Evolutionary conservation across 371 early-diverging fungal species (phyloP).

Genomic region (Umbelopsis sp.): DNA sequence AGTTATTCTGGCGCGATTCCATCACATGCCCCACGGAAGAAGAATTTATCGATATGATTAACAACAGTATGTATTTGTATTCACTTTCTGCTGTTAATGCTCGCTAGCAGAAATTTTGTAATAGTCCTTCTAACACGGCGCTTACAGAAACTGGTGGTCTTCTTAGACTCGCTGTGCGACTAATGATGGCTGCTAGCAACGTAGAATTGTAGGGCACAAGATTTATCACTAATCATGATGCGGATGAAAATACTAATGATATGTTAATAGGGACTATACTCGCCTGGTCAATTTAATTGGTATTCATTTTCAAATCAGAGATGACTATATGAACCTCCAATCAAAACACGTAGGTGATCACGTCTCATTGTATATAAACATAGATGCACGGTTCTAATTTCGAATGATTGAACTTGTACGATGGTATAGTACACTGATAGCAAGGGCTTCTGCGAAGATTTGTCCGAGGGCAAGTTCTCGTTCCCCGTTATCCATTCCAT

Average conservation of each 20-base stretch:
- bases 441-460: slow-evolving; percentile 97
- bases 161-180: slow-evolving; percentile 87
- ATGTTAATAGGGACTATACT: slow-evolving; percentile 66
- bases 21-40: slow-evolving; percentile 79
- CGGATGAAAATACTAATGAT: background rate
- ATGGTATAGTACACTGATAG: slow-evolving; percentile 74
- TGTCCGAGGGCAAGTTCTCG: slow-evolving; percentile 98
- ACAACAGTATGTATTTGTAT: slow-evolving; percentile 82
- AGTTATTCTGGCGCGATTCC: slow-evolving; percentile 82
- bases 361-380: background rate
- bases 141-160: slow-evolving; percentile 90
- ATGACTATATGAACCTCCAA: slow-evolving; percentile 93
- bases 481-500: slow-evolving; percentile 93
- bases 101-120: no score
- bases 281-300: slow-evolving; percentile 87
- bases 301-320: slow-evolving; percentile 93
- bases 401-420: background rate
- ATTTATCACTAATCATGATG: background rate
- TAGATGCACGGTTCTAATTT: background rate
- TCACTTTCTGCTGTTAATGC: background rate
- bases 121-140: background rate
- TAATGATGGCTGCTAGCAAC: slow-evolving; percentile 80
- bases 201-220: slow-evolving; percentile 46
- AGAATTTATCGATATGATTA: slow-evolving; percentile 88
- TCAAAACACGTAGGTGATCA: slow-evolving; percentile 66